These are phyloP conservation scores for Alternaria incomplexa DNA, from an alignment of 2,329 filamentous ascomycete genomes.

Conservation along the genomic window DNA sequence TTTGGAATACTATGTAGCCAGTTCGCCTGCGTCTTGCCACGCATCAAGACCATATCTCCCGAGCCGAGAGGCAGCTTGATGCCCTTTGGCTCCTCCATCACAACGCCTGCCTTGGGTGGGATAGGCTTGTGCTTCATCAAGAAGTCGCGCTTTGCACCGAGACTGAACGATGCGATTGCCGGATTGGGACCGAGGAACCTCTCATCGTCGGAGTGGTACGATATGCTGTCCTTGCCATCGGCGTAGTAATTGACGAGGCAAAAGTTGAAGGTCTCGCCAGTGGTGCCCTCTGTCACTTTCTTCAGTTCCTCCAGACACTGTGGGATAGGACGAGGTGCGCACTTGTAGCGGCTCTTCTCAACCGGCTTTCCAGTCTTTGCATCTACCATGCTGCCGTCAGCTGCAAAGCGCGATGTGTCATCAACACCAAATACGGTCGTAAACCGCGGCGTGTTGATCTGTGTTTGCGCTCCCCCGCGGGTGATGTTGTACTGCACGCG, in stretches of 20 bases:
- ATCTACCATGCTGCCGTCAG: conserved; percentile 48
- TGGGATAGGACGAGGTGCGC: conserved; percentile 72
- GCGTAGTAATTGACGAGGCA: conserved; percentile 85
- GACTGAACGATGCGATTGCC: conserved; percentile 75
- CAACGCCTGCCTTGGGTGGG: conserved; percentile 42
- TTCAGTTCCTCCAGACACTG: conserved; percentile 70
- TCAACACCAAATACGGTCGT: conserved; percentile 68
- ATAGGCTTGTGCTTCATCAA: conserved; percentile 78
- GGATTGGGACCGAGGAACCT: conserved; percentile 73
- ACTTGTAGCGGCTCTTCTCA: conserved; percentile 60
- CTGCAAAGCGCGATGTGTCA: conserved; percentile 66
- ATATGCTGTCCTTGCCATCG: conserved; percentile 76
- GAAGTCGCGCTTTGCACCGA: conserved; percentile 77
- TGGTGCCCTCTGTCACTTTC: conserved; percentile 67
- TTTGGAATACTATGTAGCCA: conserved; percentile 84
- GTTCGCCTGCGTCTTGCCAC: conserved; percentile 70
- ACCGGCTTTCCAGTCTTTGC: conserved; percentile 51
- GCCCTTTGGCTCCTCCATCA: conserved; percentile 47
- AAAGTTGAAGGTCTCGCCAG: conserved; percentile 75
- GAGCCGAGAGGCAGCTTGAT: conserved; percentile 63
- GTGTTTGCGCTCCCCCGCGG: conserved; percentile 66
- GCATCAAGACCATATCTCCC: conserved; percentile 83
- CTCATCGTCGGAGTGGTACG: conserved; percentile 82
- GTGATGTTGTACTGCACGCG: conserved; percentile 76
- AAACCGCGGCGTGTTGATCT: conserved; percentile 67